phyloP scores from a whole-genome alignment of 2,329 filamentous ascomycete genomes.

The Aschersonia sp. region DNA sequence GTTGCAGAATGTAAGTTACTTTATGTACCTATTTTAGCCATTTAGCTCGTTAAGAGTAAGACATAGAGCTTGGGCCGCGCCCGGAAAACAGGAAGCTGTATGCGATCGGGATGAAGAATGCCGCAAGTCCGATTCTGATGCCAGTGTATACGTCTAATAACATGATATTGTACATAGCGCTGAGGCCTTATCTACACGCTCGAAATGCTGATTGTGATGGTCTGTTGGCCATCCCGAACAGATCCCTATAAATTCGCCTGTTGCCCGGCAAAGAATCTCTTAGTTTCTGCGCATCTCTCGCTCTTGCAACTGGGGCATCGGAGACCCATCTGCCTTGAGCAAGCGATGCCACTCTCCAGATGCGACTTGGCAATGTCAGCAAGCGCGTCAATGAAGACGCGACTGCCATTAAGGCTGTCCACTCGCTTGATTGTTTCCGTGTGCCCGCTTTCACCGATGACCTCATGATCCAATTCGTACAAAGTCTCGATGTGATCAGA shows the following conservation, averaged over 20 bases:
- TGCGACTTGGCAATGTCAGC: constrained; percentile 78
- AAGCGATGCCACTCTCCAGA: constrained; percentile 50
- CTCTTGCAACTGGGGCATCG: constrained; percentile 90
- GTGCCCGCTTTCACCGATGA: constrained; percentile 75
- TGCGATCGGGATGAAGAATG: no score
- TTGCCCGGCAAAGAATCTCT: constrained; percentile 45
- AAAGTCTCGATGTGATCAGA: constrained; percentile 98
- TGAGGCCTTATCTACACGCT: no score
- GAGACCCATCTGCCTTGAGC: constrained; percentile 74
- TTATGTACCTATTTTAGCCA: no score
- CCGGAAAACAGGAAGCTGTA: no score
- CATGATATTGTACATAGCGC: no score
- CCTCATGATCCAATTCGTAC: constrained; percentile 85
- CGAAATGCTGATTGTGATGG: not conserved
- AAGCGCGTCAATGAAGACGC: constrained; percentile 77
- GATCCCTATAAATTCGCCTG: constrained; percentile 11
- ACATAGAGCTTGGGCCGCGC: no score
- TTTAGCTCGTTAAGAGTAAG: no score
- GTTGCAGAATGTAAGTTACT: no score
- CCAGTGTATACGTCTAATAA: no score
- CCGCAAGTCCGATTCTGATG: no score
- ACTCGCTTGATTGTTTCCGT: constrained; percentile 73
- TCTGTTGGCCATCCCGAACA: not conserved
- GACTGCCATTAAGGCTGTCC: constrained; percentile 83
- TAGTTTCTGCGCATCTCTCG: constrained; percentile 68